Evolutionary conservation across 2,329 filamentous ascomycete genomes (phyloP).

Genomic region (Sphaerulina populicola): DNA sequence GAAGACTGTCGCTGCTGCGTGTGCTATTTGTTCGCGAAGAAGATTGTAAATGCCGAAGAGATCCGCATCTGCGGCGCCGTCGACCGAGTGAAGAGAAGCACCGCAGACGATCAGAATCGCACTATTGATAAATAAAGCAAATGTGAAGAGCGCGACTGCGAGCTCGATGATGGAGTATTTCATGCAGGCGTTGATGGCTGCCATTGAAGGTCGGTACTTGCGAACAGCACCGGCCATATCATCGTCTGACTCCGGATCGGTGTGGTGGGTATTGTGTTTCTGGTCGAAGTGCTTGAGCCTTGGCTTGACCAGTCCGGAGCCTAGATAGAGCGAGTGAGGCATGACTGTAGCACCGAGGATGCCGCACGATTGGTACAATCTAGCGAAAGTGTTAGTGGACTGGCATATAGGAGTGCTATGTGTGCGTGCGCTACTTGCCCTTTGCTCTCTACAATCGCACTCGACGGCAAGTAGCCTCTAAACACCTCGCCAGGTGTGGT

Average conservation of each 20-base stretch:
- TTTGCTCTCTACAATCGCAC: constrained; percentile 49
- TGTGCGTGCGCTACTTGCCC: constrained; percentile 35
- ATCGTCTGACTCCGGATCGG: constrained; percentile 22
- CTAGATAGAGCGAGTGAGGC: constrained; percentile 61
- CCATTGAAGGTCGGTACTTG: constrained; percentile 35
- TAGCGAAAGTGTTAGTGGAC: constrained; percentile 1
- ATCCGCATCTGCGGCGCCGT: constrained; percentile 56
- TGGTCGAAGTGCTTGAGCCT: constrained; percentile 57
- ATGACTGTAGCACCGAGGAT: constrained; percentile 70
- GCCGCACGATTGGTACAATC: constrained; percentile 62
- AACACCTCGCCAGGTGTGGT: constrained; percentile 54
- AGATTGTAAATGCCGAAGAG: constrained; percentile 76
- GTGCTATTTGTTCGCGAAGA: constrained; percentile 59
- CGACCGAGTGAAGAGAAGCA: constrained; percentile 58
- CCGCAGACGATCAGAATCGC: constrained; percentile 51
- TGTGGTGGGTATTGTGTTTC: constrained; percentile 47
- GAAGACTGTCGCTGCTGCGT: constrained; percentile 73
- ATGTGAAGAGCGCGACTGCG: constrained; percentile 36
- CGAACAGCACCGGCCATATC: constrained; percentile 12
- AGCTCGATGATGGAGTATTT: constrained; percentile 37
- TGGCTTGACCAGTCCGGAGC: constrained; percentile 60
- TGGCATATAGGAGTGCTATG: not conserved
- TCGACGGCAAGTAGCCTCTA: constrained; percentile 56
- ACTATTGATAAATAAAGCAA: constrained; percentile 39
- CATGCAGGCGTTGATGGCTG: constrained; percentile 36